A percentile compares a stretch with the other conserved stretches of the same genome.
Evolutionary conservation across 176 grass and related monocot genomes (phyloP).

Genomic region (Eragrostis curvula): DNA sequence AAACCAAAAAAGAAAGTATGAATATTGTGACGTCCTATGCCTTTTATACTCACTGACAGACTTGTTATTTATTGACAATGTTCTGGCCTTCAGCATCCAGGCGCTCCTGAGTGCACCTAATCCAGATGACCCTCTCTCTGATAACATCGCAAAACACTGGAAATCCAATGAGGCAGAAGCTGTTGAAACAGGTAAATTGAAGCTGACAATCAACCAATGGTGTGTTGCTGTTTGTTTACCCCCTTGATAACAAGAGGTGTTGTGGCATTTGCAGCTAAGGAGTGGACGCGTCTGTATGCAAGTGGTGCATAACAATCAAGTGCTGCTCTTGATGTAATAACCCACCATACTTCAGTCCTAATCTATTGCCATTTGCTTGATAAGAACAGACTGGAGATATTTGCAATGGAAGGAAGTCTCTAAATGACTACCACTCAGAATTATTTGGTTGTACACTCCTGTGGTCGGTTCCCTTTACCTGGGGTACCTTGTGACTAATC

Average conservation of each 20-base stretch:
- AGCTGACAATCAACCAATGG: background rate
- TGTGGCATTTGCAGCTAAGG: constrained; percentile 71
- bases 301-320: constrained; percentile 55
- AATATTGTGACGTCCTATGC: background rate
- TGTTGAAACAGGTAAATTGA: constrained; percentile 85
- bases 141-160: constrained; percentile 99
- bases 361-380: constrained; percentile 57
- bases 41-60: constrained; percentile 16
- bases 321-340: constrained; percentile 51
- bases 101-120: constrained; percentile 97
- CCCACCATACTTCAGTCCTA: constrained; percentile 39
- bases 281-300: constrained; percentile 95
- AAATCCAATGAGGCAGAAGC: constrained; percentile 94
- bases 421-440: constrained; percentile 39
- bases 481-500: constrained; percentile 44
- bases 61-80: constrained; percentile 16
- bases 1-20: background rate
- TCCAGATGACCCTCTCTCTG: constrained; percentile 94
- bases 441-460: constrained; percentile 55
- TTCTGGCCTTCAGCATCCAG: constrained; percentile 78
- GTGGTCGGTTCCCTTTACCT: constrained; percentile 55
- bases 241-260: background rate
- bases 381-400: constrained; percentile 53
- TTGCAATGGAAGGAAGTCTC: constrained; percentile 51
- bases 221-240: background rate